A percentile compares a stretch with the other conserved stretches of the same genome.
Evolutionary conservation across 2,329 filamentous ascomycete genomes (phyloP).

Genomic region (Aspergillus glaucus): DNA sequence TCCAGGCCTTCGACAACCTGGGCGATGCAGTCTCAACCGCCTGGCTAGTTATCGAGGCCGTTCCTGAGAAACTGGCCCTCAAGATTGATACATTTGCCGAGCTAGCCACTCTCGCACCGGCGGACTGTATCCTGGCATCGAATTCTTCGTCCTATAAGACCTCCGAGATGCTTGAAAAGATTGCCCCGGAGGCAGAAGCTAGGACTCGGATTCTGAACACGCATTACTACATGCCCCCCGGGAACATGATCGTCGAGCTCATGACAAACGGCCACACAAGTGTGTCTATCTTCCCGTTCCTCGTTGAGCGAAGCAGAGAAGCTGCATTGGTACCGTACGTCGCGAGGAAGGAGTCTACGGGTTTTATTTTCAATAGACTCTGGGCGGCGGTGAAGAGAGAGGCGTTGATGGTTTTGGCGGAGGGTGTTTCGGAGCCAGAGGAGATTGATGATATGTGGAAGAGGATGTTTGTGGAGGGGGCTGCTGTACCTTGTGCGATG

Average conservation of each 20-base stretch:
- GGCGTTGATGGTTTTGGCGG: slow-evolving; percentile 43
- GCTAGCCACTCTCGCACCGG: slow-evolving; percentile 38
- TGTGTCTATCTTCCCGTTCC: slow-evolving; percentile 40
- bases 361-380: slow-evolving; percentile 51
- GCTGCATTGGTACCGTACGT: slow-evolving; percentile 38
- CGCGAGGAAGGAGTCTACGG: slow-evolving; percentile 45
- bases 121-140: slow-evolving; percentile 45
- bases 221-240: slow-evolving; percentile 49
- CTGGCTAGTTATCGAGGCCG: slow-evolving; percentile 51
- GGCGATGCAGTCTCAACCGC: slow-evolving; percentile 38
- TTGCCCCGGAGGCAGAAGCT: slow-evolving; percentile 25
- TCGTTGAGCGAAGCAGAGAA: slow-evolving; percentile 36
- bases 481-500: slow-evolving; percentile 30
- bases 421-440: slow-evolving; percentile 45
- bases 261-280: slow-evolving; percentile 48
- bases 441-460: slow-evolving; percentile 47
- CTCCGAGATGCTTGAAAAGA: slow-evolving; percentile 42
- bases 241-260: slow-evolving; percentile 44
- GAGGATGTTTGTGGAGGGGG: slow-evolving; percentile 32
- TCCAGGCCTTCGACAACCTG: slow-evolving; percentile 32
- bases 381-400: slow-evolving; percentile 55
- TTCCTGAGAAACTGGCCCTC: slow-evolving; percentile 46
- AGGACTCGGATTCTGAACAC: slow-evolving; percentile 43
- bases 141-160: slow-evolving; percentile 52
- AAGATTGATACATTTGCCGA: slow-evolving; percentile 46